Base-by-base conservation (phyloP, 192 early-diverging fungal species). In the Coemansia sp. region DNA sequence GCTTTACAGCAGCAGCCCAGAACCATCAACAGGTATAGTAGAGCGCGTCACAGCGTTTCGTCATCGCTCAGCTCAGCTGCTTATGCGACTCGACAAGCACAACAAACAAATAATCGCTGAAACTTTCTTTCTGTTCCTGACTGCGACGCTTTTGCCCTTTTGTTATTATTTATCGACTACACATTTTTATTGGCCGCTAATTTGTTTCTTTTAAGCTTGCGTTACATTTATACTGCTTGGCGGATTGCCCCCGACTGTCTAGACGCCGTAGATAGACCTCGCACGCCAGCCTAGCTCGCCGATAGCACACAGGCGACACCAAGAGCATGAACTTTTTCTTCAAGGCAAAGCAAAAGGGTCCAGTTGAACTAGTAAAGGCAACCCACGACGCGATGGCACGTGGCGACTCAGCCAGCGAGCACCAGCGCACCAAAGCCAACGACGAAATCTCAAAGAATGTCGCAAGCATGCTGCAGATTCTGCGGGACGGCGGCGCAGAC, bases 401-500 rank as follows among this genome's bases (percentile, higher is more conserved):
- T 67, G 78, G 95, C 29, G 79, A 82, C 8, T 48, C 61, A n/a
- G 62, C 51, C 61, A 82, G 82, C 56, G 74, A 82, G 57, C 74
- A 82, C 39, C 79, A 77, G 70, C 79, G 79, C 73, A 73, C 63
- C 59, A 88, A 98, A 92, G 91, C 89, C 27, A 94, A 93, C 71
- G 96, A 99, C 74, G 97, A 99, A 39, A 94, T 99, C 50, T 94
- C 96, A 27, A 96, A 93, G 81, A 95, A 93, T 74, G 83, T 99
- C 17, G 84, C 92, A 39, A 79, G 85, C 50, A 95, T 99, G 92
- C 96, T 96, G 71, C 89, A 84, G 55, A 93, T 97, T 52, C 84
- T 99, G 60, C 93, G 93, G 67, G 96, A 96, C 37, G 95, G 97
- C 81, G 94, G 92, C 27, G 96, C 94, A 85, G 82, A 71, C 77